Percentiles rank a stretch among this genome's conserved stretches.
These are phyloP conservation scores for Yamadazyma friedrichii DNA, from an alignment of 1,139 yeast genomes.

Conservation along the genomic window DNA sequence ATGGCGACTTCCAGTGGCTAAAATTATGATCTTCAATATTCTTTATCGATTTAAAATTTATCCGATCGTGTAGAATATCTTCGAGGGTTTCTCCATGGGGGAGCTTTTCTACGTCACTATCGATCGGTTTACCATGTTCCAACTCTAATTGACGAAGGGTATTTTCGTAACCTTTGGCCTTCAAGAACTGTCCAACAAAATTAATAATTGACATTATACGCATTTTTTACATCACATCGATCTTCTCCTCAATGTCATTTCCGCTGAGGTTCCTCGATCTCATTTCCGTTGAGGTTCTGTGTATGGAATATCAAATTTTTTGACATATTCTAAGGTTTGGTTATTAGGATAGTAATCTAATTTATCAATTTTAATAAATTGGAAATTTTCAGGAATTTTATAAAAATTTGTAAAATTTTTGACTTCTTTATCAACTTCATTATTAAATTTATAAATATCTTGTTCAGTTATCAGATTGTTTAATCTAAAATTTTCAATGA, in stretches of 20 bases:
- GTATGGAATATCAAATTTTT: slow-evolving; percentile 20
- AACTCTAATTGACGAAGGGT: slow-evolving; percentile 50
- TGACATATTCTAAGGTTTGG: slow-evolving; percentile 35
- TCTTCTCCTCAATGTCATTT: background rate
- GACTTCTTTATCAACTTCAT: slow-evolving; percentile 22
- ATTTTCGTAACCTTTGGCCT: slow-evolving; percentile 39
- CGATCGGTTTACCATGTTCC: slow-evolving; percentile 42
- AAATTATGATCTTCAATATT: slow-evolving; percentile 14
- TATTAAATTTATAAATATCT: slow-evolving; percentile 8
- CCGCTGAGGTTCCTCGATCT: background rate
- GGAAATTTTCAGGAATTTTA: slow-evolving; percentile 27
- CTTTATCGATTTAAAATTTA: slow-evolving; percentile 24
- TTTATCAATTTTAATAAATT: slow-evolving; percentile 15
- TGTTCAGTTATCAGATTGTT: background rate
- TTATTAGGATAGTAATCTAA: slow-evolving; percentile 36
- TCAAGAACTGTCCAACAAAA: slow-evolving; percentile 57
- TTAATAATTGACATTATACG: slow-evolving; percentile 20
- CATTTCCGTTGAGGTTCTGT: background rate
- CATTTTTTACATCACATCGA: background rate
- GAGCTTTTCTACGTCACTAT: slow-evolving; percentile 14
- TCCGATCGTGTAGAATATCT: slow-evolving; percentile 52
- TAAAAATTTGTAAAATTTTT: slow-evolving; percentile 15
- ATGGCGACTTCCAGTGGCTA: slow-evolving; percentile 33
- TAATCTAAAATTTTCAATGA: slow-evolving; percentile 27
- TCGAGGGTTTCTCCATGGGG: slow-evolving; percentile 44